Base-by-base conservation (phyloP, 371 early-diverging fungal genomes). In the Dichotomocladium elegans region DNA sequence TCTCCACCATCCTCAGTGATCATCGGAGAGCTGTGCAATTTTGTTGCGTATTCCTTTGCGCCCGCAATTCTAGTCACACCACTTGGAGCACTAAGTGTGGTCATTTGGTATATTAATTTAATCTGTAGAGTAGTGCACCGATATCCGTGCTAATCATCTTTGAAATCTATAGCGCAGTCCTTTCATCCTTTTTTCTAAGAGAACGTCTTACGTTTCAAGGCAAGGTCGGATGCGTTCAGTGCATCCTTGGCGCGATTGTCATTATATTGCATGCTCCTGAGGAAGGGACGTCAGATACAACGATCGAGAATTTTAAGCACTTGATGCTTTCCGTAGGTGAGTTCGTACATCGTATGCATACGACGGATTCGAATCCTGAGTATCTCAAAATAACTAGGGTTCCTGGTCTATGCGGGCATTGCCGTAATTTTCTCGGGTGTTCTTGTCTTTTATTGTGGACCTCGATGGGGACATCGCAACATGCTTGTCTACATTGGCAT, bases 1-100 rank as follows among this genome's bases (percentile, higher is more conserved):
- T 4, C 15, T 27, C 11, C 3, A 33, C 33, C 26, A 47, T 30
- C 15, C 29, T 25, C 48, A 81, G 82, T 81, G 82, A 72, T 76
- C 28, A 46, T 90, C 26, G 95, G 95, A 17, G 95, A 95, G 69
- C 60, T 87, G 22, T 83, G 87, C 52, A 95, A 95, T 71, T 94
- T 95, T 69, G 80, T 90, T 1, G 96, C 95, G 4, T 95, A 94
- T 59, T 82, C 93, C 21, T 94, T 87, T 66, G 89, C 94, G 14
- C 93, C 92, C 1, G 95, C 95, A 8, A 88, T 95, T 34, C 61
- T 94, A 26, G 94, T 95, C n/a, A 94, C 96, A 7, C 96, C 96
- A 17, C 72, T 95, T 24, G 96, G 96, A 15, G 94, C 93, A 6
- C 77, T 95, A 10, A 85, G 87, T 61, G 96, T 95, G 12, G 74